phyloP scores from a whole-genome alignment of 768 basidiomycete species.

The Xerocomus spinulosus region DNA sequence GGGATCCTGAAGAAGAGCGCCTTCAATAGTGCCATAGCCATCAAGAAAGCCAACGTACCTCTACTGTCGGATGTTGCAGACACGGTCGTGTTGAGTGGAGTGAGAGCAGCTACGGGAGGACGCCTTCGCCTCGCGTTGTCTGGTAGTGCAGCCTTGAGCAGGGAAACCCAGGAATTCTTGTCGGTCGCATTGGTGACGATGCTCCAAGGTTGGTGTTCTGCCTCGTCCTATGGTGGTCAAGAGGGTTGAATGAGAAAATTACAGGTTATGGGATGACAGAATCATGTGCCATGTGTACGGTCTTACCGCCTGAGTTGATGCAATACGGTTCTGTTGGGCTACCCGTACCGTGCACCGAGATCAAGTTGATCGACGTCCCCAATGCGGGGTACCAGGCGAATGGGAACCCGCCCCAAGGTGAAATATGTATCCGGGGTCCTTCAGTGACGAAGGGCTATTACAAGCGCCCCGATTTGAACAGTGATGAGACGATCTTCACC shows the following conservation, averaged over 20 bases:
- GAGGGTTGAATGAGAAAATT: constrained; percentile 1
- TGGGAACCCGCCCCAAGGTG: constrained; percentile 73
- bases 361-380: constrained; percentile 78
- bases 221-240: background rate
- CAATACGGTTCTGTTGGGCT: constrained; percentile 74
- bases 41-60: constrained; percentile 72
- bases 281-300: constrained; percentile 82
- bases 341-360: constrained; percentile 83
- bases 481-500: constrained; percentile 78
- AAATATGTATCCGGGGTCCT: constrained; percentile 84
- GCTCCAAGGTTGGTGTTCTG: constrained; percentile 65
- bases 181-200: constrained; percentile 72
- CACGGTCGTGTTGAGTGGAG: constrained; percentile 65
- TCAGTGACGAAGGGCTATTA: constrained; percentile 87
- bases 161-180: constrained; percentile 90
- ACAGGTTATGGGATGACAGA: constrained; percentile 97
- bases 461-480: constrained; percentile 87
- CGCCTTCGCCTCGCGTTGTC: constrained; percentile 72
- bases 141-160: constrained; percentile 84
- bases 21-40: constrained; percentile 73
- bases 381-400: constrained; percentile 83
- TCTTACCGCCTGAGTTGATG: constrained; percentile 82
- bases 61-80: constrained; percentile 67
- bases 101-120: constrained; percentile 84
- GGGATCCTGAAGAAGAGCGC: constrained; percentile 65